These are phyloP conservation scores for Monoraphidium neglectum DNA, from an alignment of 139 green algal genomes.

Conservation along the genomic window DNA sequence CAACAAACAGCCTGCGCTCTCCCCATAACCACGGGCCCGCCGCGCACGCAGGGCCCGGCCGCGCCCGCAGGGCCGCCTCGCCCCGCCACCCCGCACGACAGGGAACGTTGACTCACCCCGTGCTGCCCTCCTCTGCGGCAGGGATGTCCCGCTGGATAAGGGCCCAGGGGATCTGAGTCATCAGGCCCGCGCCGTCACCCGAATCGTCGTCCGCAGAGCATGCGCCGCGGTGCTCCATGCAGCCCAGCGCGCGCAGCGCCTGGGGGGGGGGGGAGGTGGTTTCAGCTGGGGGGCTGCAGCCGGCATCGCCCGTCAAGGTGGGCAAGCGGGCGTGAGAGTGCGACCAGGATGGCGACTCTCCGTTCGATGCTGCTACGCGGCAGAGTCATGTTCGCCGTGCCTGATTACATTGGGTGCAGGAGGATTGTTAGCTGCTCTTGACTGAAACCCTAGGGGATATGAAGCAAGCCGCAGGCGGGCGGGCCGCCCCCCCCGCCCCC, in stretches of 20 bases:
- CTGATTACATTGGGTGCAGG: too few species aligned
- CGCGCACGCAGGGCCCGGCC: too few species aligned
- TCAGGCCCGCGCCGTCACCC: conserved; percentile 97
- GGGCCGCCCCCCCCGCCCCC: background rate
- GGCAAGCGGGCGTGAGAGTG: too few species aligned
- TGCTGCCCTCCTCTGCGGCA: conserved; percentile 62
- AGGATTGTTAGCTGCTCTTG: too few species aligned
- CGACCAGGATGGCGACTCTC: too few species aligned
- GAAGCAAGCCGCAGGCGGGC: background rate
- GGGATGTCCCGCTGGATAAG: conserved; percentile 83
- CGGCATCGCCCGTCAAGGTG: too few species aligned
- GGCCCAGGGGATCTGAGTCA: conserved; percentile 97
- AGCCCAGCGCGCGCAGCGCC: conserved; percentile 91
- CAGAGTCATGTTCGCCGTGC: too few species aligned
- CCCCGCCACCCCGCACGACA: background rate
- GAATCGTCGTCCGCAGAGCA: conserved; percentile 97
- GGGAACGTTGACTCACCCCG: conserved; percentile 68
- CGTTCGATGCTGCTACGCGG: too few species aligned
- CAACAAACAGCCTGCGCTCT: too few species aligned
- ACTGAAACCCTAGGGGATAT: too few species aligned
- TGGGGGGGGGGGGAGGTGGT: conserved; percentile 34
- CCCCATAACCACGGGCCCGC: too few species aligned
- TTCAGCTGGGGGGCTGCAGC: background rate
- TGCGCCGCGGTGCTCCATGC: conserved; percentile 99
- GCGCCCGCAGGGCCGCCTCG: background rate